Percentiles rank a stretch among this genome's conserved stretches.
phyloP scores from a whole-genome alignment of 305 asterid genomes.

The Solanum hybrid region DNA sequence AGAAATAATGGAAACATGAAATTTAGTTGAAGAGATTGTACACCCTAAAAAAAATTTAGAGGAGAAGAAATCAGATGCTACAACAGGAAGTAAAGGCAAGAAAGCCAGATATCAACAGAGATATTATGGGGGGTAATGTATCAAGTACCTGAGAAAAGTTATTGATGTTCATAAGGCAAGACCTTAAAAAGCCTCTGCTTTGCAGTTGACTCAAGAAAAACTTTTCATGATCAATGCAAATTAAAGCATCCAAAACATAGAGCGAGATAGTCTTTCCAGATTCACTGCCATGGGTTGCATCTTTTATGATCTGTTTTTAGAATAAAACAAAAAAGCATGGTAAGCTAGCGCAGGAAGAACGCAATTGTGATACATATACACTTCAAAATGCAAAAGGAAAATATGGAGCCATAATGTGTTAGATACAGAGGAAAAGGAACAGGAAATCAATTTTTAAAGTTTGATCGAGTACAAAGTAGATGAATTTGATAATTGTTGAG shows the following conservation, averaged over 20 bases:
- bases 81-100: not conserved
- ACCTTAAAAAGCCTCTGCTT: conserved; percentile 84
- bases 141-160: conserved; percentile 66
- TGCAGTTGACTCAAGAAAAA: conserved; percentile 82
- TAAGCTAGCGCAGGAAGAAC: not conserved
- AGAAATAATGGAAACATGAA: not conserved
- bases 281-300: conserved; percentile 89
- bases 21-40: not conserved
- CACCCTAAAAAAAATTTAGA: not conserved
- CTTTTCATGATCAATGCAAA: conserved; percentile 81
- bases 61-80: not conserved
- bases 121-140: not conserved
- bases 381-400: not conserved
- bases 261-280: conserved; percentile 68
- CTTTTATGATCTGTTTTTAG: conserved; percentile 60
- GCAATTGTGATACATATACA: not conserved
- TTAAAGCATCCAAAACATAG: conserved; percentile 70
- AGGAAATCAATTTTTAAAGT: not conserved
- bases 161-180: conserved; percentile 66
- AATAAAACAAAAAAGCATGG: not conserved
- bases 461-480: not conserved
- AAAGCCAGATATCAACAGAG: not conserved
- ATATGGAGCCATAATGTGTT: not conserved
- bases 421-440: not conserved
- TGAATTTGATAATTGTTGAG: not conserved